These are phyloP conservation scores for Coemansia sp. DNA, from an alignment of 192 early-diverging fungal genomes.

Conservation along the genomic window DNA sequence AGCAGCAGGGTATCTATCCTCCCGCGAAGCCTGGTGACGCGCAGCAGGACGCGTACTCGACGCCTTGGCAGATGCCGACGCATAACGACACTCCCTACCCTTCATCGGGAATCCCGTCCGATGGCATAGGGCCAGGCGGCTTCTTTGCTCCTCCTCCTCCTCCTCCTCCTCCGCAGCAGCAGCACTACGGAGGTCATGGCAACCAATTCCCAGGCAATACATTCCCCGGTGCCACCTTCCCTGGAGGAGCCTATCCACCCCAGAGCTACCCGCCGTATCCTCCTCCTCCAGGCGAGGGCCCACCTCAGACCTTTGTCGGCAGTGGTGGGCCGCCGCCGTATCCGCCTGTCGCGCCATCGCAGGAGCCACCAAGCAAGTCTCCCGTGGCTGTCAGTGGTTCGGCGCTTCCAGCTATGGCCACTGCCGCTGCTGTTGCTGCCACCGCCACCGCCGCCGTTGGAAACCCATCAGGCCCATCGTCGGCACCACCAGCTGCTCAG, in stretches of 20 bases:
- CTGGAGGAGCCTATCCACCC: neutral
- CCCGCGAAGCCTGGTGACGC: neutral
- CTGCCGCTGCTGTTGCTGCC: no score
- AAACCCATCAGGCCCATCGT: neutral
- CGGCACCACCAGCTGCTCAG: neutral
- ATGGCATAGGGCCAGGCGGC: constrained; percentile 28
- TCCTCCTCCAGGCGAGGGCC: constrained; percentile 1
- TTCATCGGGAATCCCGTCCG: neutral
- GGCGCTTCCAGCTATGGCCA: neutral
- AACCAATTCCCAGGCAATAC: neutral
- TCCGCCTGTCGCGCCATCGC: constrained; percentile 13
- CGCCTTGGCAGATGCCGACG: neutral
- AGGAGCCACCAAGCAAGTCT: constrained; percentile 1
- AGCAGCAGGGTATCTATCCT: neutral
- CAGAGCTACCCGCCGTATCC: constrained; percentile 28
- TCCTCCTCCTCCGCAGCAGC: constrained; percentile 11
- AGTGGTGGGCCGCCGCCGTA: constrained; percentile 11
- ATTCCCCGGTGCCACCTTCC: neutral
- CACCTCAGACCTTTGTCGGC: neutral
- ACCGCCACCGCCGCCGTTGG: neutral
- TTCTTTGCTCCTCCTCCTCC: constrained; percentile 18
- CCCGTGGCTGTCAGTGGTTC: neutral
- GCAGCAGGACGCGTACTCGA: neutral
- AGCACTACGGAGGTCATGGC: constrained; percentile 1
- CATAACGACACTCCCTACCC: neutral